These are phyloP conservation scores for Pyrenophora teres DNA, from an alignment of 2,329 filamentous ascomycete species.

Conservation along the genomic window DNA sequence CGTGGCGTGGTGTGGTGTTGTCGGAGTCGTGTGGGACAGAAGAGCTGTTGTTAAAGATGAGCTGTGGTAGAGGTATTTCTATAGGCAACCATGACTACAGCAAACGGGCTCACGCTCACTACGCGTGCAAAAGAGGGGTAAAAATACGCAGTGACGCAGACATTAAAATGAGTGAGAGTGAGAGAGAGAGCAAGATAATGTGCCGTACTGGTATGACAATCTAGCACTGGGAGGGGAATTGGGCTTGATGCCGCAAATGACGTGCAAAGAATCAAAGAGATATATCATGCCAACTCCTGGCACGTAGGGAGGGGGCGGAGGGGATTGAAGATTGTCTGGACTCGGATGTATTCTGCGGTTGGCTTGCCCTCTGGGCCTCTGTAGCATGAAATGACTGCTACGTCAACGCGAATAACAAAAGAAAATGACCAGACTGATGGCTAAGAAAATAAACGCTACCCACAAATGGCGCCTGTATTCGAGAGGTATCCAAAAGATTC, in stretches of 20 bases:
- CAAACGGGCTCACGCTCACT: slow-evolving; percentile 24
- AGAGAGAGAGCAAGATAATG: no score
- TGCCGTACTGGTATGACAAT: no score
- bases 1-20: neutral
- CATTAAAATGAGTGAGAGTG: no score
- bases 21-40: no score
- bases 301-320: neutral
- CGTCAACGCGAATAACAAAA: slow-evolving; percentile 13
- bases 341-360: slow-evolving; percentile 1
- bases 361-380: neutral
- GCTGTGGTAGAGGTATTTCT: neutral
- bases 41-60: no score
- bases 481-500: slow-evolving; percentile 49
- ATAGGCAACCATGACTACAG: slow-evolving; percentile 23
- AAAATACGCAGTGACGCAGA: neutral
- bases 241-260: no score
- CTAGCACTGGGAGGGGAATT: no score
- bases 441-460: slow-evolving; percentile 46
- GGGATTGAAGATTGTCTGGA: neutral
- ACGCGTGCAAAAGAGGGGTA: neutral
- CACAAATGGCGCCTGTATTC: slow-evolving; percentile 45
- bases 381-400: neutral
- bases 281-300: neutral
- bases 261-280: no score
- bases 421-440: slow-evolving; percentile 30